Evolutionary conservation across 2,329 filamentous ascomycete genomes (phyloP), one percentile per base, ranked within the genome.

Genomic region (Rhexocercosporidium sp.): DNA sequence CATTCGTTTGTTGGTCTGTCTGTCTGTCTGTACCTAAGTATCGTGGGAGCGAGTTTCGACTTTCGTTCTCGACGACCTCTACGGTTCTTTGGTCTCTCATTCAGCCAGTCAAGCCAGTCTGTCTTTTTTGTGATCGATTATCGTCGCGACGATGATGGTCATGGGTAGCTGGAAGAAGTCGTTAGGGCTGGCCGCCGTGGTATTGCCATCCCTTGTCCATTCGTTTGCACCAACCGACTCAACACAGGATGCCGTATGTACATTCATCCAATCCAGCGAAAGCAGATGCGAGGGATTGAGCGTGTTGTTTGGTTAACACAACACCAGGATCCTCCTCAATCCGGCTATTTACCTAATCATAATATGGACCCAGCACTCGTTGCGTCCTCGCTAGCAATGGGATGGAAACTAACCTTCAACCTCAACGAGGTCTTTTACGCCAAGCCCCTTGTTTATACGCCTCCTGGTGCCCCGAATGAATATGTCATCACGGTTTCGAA

Each of bases 401-500:
- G 59, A 29, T 69, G 68, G 68, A 69, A 56, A 49, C 34, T 54
- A 16, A 66, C 62, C 39, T 66, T 56, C 60, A 67, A 66, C 25
- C 22, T 37, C 3, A 57, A 53, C n/a, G 65, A 69, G 47, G 41
- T 46, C 25, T 81, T 88, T 68, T 85, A 80, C 72, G 81, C 83
- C 0, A 82, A 84, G 69, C 82, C 83, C 16, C 74, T 85, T 18
- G 80, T 84, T 4, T 86, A 86, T 75, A 88, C 86, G 1, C 81
- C 83, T 11, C 78, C 79, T 41, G 79, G 80, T 18, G 76, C 75
- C 3, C 79, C 79, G 5, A 85, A 87, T 46, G 65, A 69, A 75
- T 85, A 83, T 64, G 81, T 88, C 51, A 88, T 84, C 70, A 75
- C 86, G 9, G 82, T 86, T 1, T 87, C 86, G 0, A 85, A 84